A percentile compares a stretch with the other conserved stretches of the same genome.
Evolutionary conservation across 2,329 filamentous ascomycete species (phyloP).

Genomic region (Didymella lethalis): DNA sequence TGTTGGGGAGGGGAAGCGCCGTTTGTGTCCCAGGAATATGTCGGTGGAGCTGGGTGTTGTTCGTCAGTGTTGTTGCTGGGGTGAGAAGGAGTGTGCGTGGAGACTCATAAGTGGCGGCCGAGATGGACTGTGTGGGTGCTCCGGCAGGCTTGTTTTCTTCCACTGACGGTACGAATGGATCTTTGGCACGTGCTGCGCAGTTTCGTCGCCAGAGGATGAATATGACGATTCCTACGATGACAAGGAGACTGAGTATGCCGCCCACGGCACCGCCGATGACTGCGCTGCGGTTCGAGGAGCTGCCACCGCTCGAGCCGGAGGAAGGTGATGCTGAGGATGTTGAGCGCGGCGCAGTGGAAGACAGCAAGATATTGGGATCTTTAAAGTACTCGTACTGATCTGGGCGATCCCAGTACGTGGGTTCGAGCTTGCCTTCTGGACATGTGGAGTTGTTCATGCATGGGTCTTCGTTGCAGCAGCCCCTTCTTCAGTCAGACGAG

Average conservation of each 20-base stretch:
- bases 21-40: conserved; percentile 9
- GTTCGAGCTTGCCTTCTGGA: conserved; percentile 32
- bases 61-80: neutral
- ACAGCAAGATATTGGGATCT: conserved; percentile 18
- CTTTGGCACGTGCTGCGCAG: neutral
- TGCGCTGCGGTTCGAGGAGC: conserved; percentile 1
- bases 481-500: conserved; percentile 21
- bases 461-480: conserved; percentile 48
- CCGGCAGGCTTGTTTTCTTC: conserved; percentile 8
- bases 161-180: neutral
- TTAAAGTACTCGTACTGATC: conserved; percentile 27
- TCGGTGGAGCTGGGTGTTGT: conserved; percentile 6
- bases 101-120: conserved; percentile 4
- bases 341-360: conserved; percentile 11
- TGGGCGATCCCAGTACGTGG: conserved; percentile 26
- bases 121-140: conserved; percentile 7
- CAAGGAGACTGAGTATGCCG: conserved; percentile 1
- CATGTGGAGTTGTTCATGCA: conserved; percentile 43
- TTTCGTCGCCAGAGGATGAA: conserved; percentile 13
- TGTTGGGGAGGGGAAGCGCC: neutral
- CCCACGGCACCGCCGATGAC: conserved; percentile 16
- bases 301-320: neutral
- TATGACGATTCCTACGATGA: conserved; percentile 4
- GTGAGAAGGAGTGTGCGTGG: neutral
- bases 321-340: conserved; percentile 3